Conservation (phyloP, 371 early-diverging fungal species). For the Paraphysoderma sedebokerense region DNA sequence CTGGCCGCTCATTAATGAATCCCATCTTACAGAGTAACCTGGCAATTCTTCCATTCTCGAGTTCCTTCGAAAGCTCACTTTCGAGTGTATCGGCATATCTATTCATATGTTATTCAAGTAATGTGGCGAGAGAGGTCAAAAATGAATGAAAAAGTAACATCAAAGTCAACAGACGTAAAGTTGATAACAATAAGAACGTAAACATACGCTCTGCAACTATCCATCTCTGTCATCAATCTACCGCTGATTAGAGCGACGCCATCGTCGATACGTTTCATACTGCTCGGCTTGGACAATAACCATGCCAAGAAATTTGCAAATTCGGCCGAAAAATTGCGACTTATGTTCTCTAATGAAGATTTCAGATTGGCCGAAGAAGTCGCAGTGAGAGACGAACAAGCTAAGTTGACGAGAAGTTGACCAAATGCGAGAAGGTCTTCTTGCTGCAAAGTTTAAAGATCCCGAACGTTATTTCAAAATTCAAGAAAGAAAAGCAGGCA, state of each 20-base stretch:
- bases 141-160: not conserved
- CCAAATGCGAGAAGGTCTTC: conserved; percentile 77
- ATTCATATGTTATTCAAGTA: conserved; percentile 13
- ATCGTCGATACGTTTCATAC: conserved; percentile 62
- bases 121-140: too few species aligned
- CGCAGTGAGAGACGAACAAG: conserved; percentile 55
- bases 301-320: conserved; percentile 62
- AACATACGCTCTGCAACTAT: conserved; percentile 43
- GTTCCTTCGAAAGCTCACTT: conserved; percentile 51
- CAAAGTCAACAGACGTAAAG: not conserved
- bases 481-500: too few species aligned
- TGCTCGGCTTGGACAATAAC: conserved; percentile 54
- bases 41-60: conserved; percentile 76
- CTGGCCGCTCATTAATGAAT: conserved; percentile 88
- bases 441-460: conserved; percentile 31
- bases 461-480: too few species aligned
- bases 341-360: conserved; percentile 54
- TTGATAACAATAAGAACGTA: not conserved
- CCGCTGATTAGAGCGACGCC: conserved; percentile 65
- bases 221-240: conserved; percentile 52
- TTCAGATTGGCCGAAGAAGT: conserved; percentile 45
- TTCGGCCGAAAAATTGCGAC: conserved; percentile 53
- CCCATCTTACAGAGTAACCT: conserved; percentile 71
- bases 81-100: conserved; percentile 63
- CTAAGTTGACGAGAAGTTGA: conserved; percentile 59